These are phyloP conservation scores for Lipomyces orientalis DNA, from an alignment of 805 yeast genomes.

Conservation along the genomic window DNA sequence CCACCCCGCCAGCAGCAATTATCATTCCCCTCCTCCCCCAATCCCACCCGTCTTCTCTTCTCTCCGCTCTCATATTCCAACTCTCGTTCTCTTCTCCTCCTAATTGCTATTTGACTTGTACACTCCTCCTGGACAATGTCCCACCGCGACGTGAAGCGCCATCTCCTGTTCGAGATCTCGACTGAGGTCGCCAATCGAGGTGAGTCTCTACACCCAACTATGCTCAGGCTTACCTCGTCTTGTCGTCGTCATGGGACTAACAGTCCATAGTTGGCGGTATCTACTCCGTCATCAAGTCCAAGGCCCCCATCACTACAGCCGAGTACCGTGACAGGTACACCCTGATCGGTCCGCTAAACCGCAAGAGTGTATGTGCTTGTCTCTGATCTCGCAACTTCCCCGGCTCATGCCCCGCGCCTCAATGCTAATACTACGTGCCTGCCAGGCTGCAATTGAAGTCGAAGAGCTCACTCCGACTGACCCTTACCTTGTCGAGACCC, in stretches of 20 bases:
- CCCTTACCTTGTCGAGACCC: constrained; percentile 59
- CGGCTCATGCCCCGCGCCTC: not conserved
- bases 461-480: constrained; percentile 65
- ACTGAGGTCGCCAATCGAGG: constrained; percentile 90
- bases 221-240: not conserved
- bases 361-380: constrained; percentile 47
- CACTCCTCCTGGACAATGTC: constrained; percentile 17
- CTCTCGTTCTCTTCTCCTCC: constrained; percentile 1
- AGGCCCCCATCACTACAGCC: constrained; percentile 94
- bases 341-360: constrained; percentile 83
- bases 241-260: not conserved
- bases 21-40: not conserved
- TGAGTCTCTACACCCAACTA: constrained; percentile 5
- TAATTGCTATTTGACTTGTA: not conserved
- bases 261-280: constrained; percentile 81
- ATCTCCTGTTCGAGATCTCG: constrained; percentile 88
- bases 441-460: constrained; percentile 72
- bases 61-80: not conserved
- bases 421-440: not conserved
- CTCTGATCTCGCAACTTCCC: not conserved
- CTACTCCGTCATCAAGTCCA: constrained; percentile 93
- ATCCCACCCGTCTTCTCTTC: not conserved
- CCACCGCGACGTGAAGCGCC: constrained; percentile 87
- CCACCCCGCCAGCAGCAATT: constrained; percentile 1
- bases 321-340: constrained; percentile 89